phyloP scores from a whole-genome alignment of 2,329 filamentous ascomycete species.

The Scedosporium apiospermum region DNA sequence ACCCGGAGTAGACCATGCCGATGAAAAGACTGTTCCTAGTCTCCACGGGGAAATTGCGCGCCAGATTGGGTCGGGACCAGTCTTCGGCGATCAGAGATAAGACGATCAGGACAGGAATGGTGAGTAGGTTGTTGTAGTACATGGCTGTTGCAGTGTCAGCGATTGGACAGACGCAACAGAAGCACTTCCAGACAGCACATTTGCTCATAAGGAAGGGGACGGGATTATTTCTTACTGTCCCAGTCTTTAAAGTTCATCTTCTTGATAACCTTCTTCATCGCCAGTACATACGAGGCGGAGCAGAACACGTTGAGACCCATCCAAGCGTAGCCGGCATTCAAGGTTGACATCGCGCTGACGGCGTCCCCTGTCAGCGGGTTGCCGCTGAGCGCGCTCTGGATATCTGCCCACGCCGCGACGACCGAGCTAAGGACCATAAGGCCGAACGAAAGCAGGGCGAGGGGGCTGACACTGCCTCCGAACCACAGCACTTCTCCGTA shows the following conservation, averaged over 20 bases:
- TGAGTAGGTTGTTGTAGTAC: constrained; percentile 99
- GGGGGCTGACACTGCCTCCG: constrained; percentile 77
- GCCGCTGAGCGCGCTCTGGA: constrained; percentile 69
- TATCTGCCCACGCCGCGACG: constrained; percentile 94
- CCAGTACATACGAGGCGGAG: constrained; percentile 78
- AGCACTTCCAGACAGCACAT: constrained; percentile 18
- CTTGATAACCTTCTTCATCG: constrained; percentile 98
- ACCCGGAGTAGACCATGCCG: constrained; percentile 88
- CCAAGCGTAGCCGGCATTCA: constrained; percentile 95
- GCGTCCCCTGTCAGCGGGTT: constrained; percentile 49
- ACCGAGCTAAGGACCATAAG: constrained; percentile 94
- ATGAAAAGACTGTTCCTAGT: constrained; percentile 69
- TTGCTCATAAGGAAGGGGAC: not conserved
- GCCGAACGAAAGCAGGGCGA: constrained; percentile 87
- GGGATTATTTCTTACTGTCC: constrained; percentile 61
- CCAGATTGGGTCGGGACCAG: constrained; percentile 80
- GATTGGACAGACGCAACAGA: not conserved
- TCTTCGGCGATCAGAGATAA: constrained; percentile 79
- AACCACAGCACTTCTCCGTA: constrained; percentile 99
- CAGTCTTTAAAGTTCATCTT: constrained; percentile 99
- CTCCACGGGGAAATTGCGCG: constrained; percentile 79
- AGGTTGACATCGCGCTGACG: constrained; percentile 69
- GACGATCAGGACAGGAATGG: constrained; percentile 80
- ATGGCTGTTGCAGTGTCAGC: constrained; percentile 56
- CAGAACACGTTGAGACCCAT: constrained; percentile 97